Percentiles rank a stretch among this genome's conserved stretches.
phyloP scores from a whole-genome alignment of 2,329 filamentous ascomycete species.

The Drechslera avenae region DNA sequence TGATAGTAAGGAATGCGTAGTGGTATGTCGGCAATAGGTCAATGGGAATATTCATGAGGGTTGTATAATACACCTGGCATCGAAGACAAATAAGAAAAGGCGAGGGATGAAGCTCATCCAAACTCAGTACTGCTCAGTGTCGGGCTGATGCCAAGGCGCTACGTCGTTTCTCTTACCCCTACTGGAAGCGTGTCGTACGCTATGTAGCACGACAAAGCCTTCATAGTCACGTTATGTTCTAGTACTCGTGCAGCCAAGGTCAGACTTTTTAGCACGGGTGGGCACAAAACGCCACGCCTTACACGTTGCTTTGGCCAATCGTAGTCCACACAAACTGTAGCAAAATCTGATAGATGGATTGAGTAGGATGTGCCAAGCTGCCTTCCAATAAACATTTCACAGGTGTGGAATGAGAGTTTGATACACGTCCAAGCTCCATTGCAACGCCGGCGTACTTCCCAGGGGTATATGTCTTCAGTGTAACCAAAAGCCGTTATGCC shows the following conservation, averaged over 20 bases:
- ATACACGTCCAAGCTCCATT: constrained; percentile 1
- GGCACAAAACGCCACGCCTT: background rate
- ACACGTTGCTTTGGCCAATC: background rate
- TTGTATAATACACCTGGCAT: too few relatives aligned
- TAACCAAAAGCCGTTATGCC: constrained; percentile 14
- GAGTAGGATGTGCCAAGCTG: constrained; percentile 5
- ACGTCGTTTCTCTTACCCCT: background rate
- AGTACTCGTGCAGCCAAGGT: background rate
- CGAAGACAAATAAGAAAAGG: background rate
- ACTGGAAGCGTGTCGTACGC: background rate
- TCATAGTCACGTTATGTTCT: background rate
- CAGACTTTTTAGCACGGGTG: background rate
- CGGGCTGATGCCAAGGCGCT: constrained; percentile 2
- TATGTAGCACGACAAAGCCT: background rate
- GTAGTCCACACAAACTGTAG: background rate
- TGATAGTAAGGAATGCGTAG: background rate
- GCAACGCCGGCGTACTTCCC: constrained; percentile 18
- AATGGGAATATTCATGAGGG: background rate
- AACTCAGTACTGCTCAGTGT: background rate
- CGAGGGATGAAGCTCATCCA: background rate
- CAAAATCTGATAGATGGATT: background rate
- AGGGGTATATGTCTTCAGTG: constrained; percentile 26
- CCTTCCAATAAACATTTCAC: background rate
- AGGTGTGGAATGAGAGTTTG: background rate
- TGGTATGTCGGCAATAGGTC: background rate